Evolutionary conservation across 176 grass and related monocot genomes (phyloP).

Genomic region (Calamus simplicifolius): DNA sequence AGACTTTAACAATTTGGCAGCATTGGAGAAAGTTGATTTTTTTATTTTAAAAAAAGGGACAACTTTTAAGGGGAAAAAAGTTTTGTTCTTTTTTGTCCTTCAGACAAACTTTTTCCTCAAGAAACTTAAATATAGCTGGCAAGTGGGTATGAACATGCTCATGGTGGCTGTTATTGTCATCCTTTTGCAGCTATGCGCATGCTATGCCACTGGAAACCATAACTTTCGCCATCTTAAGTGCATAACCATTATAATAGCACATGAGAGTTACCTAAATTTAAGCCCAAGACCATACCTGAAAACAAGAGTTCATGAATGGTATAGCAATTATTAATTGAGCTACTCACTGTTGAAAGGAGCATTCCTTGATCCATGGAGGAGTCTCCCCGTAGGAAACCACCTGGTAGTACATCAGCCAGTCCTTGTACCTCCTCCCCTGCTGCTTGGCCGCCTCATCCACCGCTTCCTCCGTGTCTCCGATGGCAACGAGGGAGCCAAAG

Average conservation of each 20-base stretch:
- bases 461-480: slow-evolving; percentile 11
- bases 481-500: slow-evolving; percentile 23
- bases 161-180: too few species aligned
- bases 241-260: too few species aligned
- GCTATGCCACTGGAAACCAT: too few species aligned
- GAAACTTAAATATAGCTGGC: too few species aligned
- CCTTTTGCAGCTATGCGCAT: too few species aligned
- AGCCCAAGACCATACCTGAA: slow-evolving; percentile 5
- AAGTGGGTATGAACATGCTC: too few species aligned
- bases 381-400: slow-evolving; percentile 54
- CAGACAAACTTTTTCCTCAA: too few species aligned
- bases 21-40: slow-evolving; percentile 9
- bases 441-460: slow-evolving; percentile 40
- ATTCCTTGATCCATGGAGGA: slow-evolving; percentile 22
- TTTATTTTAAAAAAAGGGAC: background rate
- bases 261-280: background rate
- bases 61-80: too few species aligned
- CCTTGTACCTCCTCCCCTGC: slow-evolving; percentile 63
- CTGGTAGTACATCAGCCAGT: slow-evolving; percentile 97
- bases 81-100: too few species aligned
- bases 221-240: too few species aligned
- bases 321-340: slow-evolving; percentile 8
- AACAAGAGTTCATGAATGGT: too few species aligned
- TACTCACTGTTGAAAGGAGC: slow-evolving; percentile 3
- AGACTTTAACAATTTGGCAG: background rate